A percentile compares a stretch with the other conserved stretches of the same genome.
These are phyloP conservation scores for Cystofilobasidium bisporidii DNA, from an alignment of 768 basidiomycete species.

Conservation along the genomic window DNA sequence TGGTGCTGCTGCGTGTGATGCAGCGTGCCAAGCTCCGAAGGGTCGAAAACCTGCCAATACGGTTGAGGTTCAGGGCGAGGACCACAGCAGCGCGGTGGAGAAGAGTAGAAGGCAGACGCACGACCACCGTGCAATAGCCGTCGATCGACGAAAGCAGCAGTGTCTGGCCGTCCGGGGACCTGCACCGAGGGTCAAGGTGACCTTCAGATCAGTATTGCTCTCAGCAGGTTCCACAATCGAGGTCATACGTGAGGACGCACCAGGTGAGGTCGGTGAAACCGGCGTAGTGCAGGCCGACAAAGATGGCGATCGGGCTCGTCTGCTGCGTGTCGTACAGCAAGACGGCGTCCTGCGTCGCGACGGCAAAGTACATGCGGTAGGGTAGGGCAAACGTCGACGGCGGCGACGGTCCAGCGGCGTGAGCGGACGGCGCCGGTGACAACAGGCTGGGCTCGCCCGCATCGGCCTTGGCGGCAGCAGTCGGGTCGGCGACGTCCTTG, in stretches of 20 bases:
- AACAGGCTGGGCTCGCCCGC: too few species aligned
- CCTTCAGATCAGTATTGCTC: conserved; percentile 4
- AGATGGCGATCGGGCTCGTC: conserved; percentile 75
- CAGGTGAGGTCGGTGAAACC: conserved; percentile 96
- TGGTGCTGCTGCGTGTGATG: conserved; percentile 85
- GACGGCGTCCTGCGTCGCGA: conserved; percentile 91
- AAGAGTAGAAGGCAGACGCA: conserved; percentile 35
- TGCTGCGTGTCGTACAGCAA: conserved; percentile 96
- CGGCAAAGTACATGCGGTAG: conserved; percentile 88
- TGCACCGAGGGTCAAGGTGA: conserved; percentile 38
- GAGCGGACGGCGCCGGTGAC: too few species aligned
- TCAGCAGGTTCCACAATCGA: too few species aligned
- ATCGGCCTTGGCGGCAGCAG: neutral
- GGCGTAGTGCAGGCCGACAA: conserved; percentile 92
- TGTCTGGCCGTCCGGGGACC: conserved; percentile 93
- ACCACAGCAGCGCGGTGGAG: neutral
- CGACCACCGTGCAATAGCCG: conserved; percentile 90
- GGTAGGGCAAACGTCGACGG: conserved; percentile 69
- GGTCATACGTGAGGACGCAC: conserved; percentile 46
- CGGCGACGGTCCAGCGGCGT: conserved; percentile 6
- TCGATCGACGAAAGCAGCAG: conserved; percentile 85
- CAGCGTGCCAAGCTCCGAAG: conserved; percentile 65
- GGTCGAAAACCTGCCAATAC: conserved; percentile 52
- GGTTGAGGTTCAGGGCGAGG: neutral
- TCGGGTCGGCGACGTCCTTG: neutral